These are phyloP conservation scores for Fermentozyma sake DNA, from an alignment of 1,139 yeast genomes.

Conservation along the genomic window DNA sequence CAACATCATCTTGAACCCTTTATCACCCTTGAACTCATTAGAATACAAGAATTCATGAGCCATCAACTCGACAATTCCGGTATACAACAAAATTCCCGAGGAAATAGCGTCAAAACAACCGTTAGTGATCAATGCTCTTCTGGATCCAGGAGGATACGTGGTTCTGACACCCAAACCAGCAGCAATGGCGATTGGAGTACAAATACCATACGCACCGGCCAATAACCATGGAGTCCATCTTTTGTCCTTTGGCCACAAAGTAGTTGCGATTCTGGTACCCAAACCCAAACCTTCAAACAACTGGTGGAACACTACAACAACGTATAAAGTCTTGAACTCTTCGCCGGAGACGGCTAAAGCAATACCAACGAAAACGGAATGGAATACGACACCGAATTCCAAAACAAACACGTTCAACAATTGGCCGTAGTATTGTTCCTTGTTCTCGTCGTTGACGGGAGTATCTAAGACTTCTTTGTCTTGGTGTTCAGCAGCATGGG, in stretches of 20 bases:
- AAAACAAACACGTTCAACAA: slow-evolving; percentile 48
- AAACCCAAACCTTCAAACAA: slow-evolving; percentile 90
- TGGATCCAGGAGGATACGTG: slow-evolving; percentile 56
- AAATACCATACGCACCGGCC: slow-evolving; percentile 58
- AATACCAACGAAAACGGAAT: slow-evolving; percentile 75
- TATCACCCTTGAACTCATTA: slow-evolving; percentile 52
- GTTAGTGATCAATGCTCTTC: slow-evolving; percentile 61
- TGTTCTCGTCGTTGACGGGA: slow-evolving; percentile 29
- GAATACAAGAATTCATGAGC: slow-evolving; percentile 83
- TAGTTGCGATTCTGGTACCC: slow-evolving; percentile 78
- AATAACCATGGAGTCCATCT: slow-evolving; percentile 55
- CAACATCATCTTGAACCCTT: slow-evolving; percentile 38
- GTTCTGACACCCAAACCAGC: slow-evolving; percentile 81
- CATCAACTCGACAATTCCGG: slow-evolving; percentile 83
- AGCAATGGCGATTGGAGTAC: slow-evolving; percentile 82
- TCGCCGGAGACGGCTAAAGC: slow-evolving; percentile 67
- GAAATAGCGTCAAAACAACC: slow-evolving; percentile 83
- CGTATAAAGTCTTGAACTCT: slow-evolving; percentile 71
- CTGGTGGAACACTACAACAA: slow-evolving; percentile 86
- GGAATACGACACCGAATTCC: slow-evolving; percentile 79
- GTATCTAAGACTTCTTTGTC: slow-evolving; percentile 47
- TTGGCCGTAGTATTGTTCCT: slow-evolving; percentile 44
- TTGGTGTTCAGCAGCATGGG: slow-evolving; percentile 49
- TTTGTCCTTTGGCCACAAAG: slow-evolving; percentile 56
- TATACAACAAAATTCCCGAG: slow-evolving; percentile 79